phyloP scores from a whole-genome alignment of 805 yeast genomes.

The Monosporozyma aerobia region DNA sequence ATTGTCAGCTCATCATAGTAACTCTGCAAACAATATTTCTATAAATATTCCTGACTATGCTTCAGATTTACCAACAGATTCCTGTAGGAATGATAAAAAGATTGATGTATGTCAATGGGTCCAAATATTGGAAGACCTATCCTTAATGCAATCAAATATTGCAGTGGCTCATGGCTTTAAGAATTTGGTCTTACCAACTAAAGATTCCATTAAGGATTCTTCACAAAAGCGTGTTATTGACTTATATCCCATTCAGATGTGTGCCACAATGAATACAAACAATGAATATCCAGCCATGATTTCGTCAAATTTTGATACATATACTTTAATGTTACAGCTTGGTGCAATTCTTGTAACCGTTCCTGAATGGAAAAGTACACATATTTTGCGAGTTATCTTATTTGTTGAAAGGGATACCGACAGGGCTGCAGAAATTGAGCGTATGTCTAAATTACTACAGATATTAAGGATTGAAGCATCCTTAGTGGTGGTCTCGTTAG shows the following conservation, averaged over 20 bases:
- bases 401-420: constrained; percentile 77
- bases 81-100: constrained; percentile 59
- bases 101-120: constrained; percentile 81
- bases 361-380: constrained; percentile 81
- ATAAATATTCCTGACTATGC: constrained; percentile 4
- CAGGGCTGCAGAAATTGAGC: constrained; percentile 53
- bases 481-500: constrained; percentile 63
- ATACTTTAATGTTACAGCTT: constrained; percentile 82
- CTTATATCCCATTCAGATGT: constrained; percentile 94
- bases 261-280: constrained; percentile 48
- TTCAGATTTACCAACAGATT: constrained; percentile 61
- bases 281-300: constrained; percentile 36
- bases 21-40: background rate
- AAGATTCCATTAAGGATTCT: constrained; percentile 19
- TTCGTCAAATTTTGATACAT: constrained; percentile 92
- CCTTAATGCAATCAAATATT: constrained; percentile 80
- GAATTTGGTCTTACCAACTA: constrained; percentile 51
- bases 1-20: constrained; percentile 2
- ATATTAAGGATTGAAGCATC: constrained; percentile 81
- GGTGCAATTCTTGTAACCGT: constrained; percentile 92
- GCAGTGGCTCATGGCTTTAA: constrained; percentile 90
- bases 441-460: constrained; percentile 56
- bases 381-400: constrained; percentile 68
- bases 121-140: constrained; percentile 79
- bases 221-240: constrained; percentile 55